phyloP scores from a whole-genome alignment of 345 rosid species.

The Gossypium thurberi region DNA sequence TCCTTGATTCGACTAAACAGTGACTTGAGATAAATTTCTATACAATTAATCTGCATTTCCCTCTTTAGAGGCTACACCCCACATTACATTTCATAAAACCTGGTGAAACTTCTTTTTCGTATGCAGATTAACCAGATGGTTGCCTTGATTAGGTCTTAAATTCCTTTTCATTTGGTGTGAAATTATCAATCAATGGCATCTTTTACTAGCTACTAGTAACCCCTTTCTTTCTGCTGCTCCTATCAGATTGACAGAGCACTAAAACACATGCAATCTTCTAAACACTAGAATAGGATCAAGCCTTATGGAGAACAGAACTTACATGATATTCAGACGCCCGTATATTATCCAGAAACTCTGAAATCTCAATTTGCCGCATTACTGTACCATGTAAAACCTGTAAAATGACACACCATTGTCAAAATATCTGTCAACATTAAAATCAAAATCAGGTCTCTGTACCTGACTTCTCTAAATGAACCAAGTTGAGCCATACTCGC shows the following conservation, averaged over 20 bases:
- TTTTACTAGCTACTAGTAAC: not conserved
- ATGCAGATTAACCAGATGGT: not conserved
- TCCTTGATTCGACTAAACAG: not conserved
- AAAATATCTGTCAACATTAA: not conserved
- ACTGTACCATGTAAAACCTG: constrained; percentile 75
- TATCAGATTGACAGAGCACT: not conserved
- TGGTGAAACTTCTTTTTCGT: not conserved
- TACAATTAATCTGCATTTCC: not conserved
- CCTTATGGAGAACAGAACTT: constrained; percentile 24
- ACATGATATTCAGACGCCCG: constrained; percentile 55
- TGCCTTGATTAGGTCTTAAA: no score
- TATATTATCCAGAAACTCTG: constrained; percentile 50
- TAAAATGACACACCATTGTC: constrained; percentile 13
- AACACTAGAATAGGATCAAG: not conserved
- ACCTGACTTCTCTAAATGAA: not conserved
- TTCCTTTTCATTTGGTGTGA: not conserved
- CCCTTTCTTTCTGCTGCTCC: not conserved
- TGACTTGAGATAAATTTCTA: not conserved
- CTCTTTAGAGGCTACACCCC: not conserved
- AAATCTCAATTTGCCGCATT: constrained; percentile 73
- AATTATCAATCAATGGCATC: not conserved
- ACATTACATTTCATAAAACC: not conserved
- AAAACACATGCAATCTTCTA: not conserved
- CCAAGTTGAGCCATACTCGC: constrained; percentile 40
- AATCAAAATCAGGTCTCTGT: not conserved